Percentiles rank a stretch among this genome's conserved stretches.
phyloP scores from a whole-genome alignment of 495 filamentous ascomycete genomes.

The Hypoxylon fragiforme region DNA sequence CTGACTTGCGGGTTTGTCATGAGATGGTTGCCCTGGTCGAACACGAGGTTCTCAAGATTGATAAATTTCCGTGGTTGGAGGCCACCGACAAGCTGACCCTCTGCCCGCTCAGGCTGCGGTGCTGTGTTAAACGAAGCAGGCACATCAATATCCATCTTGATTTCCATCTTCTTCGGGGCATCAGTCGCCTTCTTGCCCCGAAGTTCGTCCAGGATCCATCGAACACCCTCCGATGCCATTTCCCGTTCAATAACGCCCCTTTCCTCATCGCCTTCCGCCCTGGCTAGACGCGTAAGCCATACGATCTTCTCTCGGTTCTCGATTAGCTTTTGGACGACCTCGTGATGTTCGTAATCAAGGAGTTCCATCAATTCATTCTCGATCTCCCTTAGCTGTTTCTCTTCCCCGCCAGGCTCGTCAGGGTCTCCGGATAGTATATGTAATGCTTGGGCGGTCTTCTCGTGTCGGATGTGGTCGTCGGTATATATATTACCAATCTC shows the following conservation, averaged over 20 bases:
- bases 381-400: slow-evolving; percentile 83
- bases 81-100: slow-evolving; percentile 76
- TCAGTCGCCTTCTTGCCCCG: slow-evolving; percentile 58
- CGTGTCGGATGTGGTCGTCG: slow-evolving; percentile 87
- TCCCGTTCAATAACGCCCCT: slow-evolving; percentile 79
- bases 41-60: slow-evolving; percentile 93
- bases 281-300: slow-evolving; percentile 89
- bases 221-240: slow-evolving; percentile 87
- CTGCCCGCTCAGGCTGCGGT: slow-evolving; percentile 49
- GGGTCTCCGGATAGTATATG: slow-evolving; percentile 74
- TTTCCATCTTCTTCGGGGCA: slow-evolving; percentile 71
- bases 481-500: slow-evolving; percentile 85
- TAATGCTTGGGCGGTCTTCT: slow-evolving; percentile 80
- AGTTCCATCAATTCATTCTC: slow-evolving; percentile 99
- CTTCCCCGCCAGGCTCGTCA: slow-evolving; percentile 72
- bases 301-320: slow-evolving; percentile 88
- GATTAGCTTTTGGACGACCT: slow-evolving; percentile 90
- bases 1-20: slow-evolving; percentile 98
- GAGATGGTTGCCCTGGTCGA: slow-evolving; percentile 96
- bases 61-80: slow-evolving; percentile 84
- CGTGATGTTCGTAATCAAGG: slow-evolving; percentile 95
- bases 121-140: slow-evolving; percentile 59
- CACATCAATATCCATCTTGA: slow-evolving; percentile 95
- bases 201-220: slow-evolving; percentile 83
- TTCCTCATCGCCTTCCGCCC: slow-evolving; percentile 78